Percentiles rank a stretch among this genome's conserved stretches.
phyloP scores from a whole-genome alignment of 2,329 filamentous ascomycete species.

The Aspergillus versicolor region DNA sequence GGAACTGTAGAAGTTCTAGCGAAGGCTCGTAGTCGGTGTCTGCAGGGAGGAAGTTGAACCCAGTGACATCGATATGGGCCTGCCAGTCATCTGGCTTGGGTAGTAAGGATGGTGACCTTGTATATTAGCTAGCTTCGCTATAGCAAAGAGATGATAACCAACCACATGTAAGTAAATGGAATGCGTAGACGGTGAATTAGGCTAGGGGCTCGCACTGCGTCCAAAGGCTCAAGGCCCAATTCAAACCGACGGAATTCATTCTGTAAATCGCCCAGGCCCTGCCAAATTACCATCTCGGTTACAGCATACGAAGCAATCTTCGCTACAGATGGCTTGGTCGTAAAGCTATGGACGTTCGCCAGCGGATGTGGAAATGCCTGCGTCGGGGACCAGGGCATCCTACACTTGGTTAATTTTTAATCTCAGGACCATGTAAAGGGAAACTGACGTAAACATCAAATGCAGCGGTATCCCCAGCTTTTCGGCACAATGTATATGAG shows the following conservation, averaged over 20 bases:
- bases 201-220: conserved; percentile 76
- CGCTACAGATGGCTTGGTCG: conserved; percentile 68
- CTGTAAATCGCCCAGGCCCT: conserved; percentile 82
- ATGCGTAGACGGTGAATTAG: conserved; percentile 72
- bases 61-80: too few species aligned
- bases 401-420: conserved; percentile 19
- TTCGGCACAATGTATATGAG: conserved; percentile 74
- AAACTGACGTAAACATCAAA: conserved; percentile 76
- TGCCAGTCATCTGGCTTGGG: conserved; percentile 75
- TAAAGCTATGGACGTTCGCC: conserved; percentile 73
- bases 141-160: neutral
- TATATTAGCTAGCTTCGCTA: neutral
- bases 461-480: conserved; percentile 73
- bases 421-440: neutral
- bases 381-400: conserved; percentile 85
- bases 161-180: conserved; percentile 86
- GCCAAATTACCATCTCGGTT: conserved; percentile 87
- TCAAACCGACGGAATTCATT: conserved; percentile 42
- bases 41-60: too few species aligned
- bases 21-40: too few species aligned
- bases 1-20: too few species aligned
- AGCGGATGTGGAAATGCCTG: conserved; percentile 80
- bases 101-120: conserved; percentile 67
- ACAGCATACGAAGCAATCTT: conserved; percentile 79
- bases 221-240: conserved; percentile 74